Evolutionary conservation across 2,329 filamentous ascomycete species (phyloP), one percentile per base, ranked within the genome.

Genomic region (Leptographium radiaticola): DNA sequence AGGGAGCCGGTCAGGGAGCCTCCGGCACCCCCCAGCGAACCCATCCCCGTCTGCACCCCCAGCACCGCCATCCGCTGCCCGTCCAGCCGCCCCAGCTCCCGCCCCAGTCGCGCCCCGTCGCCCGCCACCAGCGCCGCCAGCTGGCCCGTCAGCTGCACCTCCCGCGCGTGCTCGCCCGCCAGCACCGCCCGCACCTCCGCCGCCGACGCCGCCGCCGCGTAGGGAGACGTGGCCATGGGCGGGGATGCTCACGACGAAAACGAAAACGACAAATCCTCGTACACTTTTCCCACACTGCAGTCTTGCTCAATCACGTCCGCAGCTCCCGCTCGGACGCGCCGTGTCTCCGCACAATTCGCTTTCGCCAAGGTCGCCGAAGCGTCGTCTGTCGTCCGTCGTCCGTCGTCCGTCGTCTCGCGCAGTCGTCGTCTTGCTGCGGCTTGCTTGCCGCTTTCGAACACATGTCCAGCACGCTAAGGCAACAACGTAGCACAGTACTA

Each of bases 11-110:
- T n/a, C n/a, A n/a, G n/a, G n/a, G n/a, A n/a, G n/a, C n/a, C n/a
- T n/a, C n/a, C n/a, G n/a, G n/a, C n/a, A n/a, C n/a, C n/a, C n/a
- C n/a, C n/a, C n/a, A n/a, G n/a, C n/a, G n/a, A n/a, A n/a, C n/a
- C n/a, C n/a, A n/a, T n/a, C n/a, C n/a, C n/a, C n/a, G n/a, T n/a
- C 65, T 97, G 93, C 6, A 89, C 81, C 55, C 89, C 89, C n/a
- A n/a, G n/a, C 36, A 97, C 79, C 59, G 90, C 86, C 44, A 90
- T 90, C 60, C 93, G 87, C 53, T 96, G 78, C 34, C 95, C 76
- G 68, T 98, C 93, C 58, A 98, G 78, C 18, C 91, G 86, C 57
- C 83, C 83, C 51, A 98, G 77, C 63, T 96, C 89, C 60, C 89
- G 86, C 20, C 86, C 85, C 50, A 98, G 80, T 33, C 46, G 46